Evolutionary conservation across 768 basidiomycete species (phyloP).

Genomic region (Auriculariales sp.): DNA sequence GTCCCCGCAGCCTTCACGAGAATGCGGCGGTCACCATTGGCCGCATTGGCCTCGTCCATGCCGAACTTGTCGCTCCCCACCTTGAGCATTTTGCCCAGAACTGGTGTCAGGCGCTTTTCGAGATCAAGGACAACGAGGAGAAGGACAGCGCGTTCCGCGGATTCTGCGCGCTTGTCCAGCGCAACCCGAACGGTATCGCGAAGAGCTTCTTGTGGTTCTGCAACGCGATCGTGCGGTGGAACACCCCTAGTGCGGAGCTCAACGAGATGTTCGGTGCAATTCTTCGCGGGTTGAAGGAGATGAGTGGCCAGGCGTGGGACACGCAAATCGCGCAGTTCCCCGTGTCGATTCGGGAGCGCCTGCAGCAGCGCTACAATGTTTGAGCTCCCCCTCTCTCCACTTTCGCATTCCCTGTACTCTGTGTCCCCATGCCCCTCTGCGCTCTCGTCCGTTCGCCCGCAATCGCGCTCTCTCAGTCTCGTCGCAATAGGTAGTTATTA

Average conservation of each 20-base stretch:
- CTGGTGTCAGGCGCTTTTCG: constrained; percentile 95
- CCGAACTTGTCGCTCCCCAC: constrained; percentile 74
- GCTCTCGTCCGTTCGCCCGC: too few species aligned
- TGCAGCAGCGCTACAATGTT: constrained; percentile 78
- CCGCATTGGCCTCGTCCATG: constrained; percentile 87
- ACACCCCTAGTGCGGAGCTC: constrained; percentile 77
- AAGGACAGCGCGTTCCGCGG: constrained; percentile 99
- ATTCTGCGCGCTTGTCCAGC: constrained; percentile 88
- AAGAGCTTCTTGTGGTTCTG: constrained; percentile 98
- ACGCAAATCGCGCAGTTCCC: constrained; percentile 75
- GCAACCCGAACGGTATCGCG: constrained; percentile 84
- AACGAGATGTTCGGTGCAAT: constrained; percentile 87
- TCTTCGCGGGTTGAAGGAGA: constrained; percentile 78
- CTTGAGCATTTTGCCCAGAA: constrained; percentile 82
- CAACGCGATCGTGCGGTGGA: constrained; percentile 94
- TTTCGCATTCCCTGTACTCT: neutral
- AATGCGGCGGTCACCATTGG: constrained; percentile 99
- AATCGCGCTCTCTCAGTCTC: too few species aligned
- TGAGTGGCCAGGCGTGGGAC: constrained; percentile 75
- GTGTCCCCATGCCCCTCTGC: neutral
- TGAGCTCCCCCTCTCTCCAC: constrained; percentile 19
- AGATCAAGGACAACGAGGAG: constrained; percentile 98
- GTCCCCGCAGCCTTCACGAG: constrained; percentile 87
- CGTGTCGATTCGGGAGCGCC: constrained; percentile 73
- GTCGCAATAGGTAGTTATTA: neutral